Conservation (phyloP, 2,329 filamentous ascomycete genomes). For the Trichoderma atroviride region DNA sequence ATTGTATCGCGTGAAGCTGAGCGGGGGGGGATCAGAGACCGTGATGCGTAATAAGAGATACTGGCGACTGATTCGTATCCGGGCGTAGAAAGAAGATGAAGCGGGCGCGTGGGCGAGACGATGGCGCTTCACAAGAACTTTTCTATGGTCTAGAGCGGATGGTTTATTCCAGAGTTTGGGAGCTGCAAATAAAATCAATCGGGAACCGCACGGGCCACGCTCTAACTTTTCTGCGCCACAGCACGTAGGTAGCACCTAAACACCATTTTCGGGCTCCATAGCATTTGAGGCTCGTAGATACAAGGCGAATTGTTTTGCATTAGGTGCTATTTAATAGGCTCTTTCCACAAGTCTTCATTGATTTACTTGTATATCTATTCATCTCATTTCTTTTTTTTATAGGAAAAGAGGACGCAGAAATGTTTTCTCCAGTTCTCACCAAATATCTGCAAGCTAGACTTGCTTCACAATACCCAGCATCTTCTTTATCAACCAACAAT, state of each 20-base stretch:
- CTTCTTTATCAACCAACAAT: neutral
- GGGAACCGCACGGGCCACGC: slow-evolving; percentile 32
- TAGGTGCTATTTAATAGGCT: too few relatives aligned
- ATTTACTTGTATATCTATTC: neutral
- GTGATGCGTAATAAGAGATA: neutral
- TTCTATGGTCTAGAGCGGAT: slow-evolving; percentile 4
- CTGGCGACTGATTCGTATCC: neutral
- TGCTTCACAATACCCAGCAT: neutral
- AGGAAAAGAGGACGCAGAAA: neutral
- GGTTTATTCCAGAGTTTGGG: neutral
- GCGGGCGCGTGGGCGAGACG: neutral
- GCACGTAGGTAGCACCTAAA: neutral
- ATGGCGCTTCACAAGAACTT: neutral
- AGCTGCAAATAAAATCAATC: slow-evolving; percentile 5
- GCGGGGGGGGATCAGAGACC: neutral
- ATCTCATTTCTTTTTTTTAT: neutral
- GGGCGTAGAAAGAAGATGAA: neutral
- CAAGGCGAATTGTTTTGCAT: neutral
- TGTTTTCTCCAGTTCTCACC: neutral
- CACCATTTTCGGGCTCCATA: neutral
- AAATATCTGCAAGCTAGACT: neutral
- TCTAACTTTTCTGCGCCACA: slow-evolving; percentile 20
- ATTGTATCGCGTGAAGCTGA: slow-evolving; percentile 35
- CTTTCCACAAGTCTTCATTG: too few relatives aligned
- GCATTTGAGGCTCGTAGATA: neutral